phyloP scores from a whole-genome alignment of 805 yeast species.

The Teunomyces panamensis region DNA sequence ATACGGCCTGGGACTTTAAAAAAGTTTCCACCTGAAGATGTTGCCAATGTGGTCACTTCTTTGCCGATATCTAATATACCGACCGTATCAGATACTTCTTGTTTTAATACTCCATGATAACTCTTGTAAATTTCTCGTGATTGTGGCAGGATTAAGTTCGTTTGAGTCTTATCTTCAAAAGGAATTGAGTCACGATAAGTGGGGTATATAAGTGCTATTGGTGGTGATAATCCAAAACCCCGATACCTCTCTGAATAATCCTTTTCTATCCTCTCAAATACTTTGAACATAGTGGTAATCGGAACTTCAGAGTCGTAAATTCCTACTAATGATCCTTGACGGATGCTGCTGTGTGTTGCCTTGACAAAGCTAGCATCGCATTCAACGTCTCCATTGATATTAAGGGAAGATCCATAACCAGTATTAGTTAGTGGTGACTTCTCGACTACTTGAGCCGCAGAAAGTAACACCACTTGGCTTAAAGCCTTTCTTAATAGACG shows the following conservation, averaged over 20 bases:
- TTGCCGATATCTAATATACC: slow-evolving; percentile 32
- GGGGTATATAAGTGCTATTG: slow-evolving; percentile 21
- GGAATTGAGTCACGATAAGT: neutral
- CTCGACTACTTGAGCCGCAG: slow-evolving; percentile 30
- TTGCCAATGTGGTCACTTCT: slow-evolving; percentile 20
- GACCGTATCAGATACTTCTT: slow-evolving; percentile 41
- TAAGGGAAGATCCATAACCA: slow-evolving; percentile 47
- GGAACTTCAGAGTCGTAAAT: slow-evolving; percentile 23
- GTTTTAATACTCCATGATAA: slow-evolving; percentile 1
- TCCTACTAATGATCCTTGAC: slow-evolving; percentile 8
- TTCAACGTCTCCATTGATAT: slow-evolving; percentile 37
- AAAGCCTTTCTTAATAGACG: slow-evolving; percentile 27
- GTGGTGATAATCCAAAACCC: slow-evolving; percentile 31
- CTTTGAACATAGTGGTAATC: slow-evolving; percentile 22
- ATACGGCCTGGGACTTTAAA: slow-evolving; percentile 48
- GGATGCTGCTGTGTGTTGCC: slow-evolving; percentile 5
- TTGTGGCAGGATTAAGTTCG: slow-evolving; percentile 9
- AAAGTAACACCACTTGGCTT: slow-evolving; percentile 6
- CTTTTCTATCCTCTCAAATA: slow-evolving; percentile 21
- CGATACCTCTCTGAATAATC: slow-evolving; percentile 6
- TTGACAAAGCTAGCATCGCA: slow-evolving; percentile 43
- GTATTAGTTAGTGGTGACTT: slow-evolving; percentile 43
- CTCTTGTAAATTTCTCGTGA: slow-evolving; percentile 10
- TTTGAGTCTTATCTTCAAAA: too few species aligned
- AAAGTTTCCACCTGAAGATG: slow-evolving; percentile 56